A percentile compares a stretch with the other conserved stretches of the same genome.
Conservation (phyloP, 2,329 filamentous ascomycete genomes). For the Pseudocercospora cruenta region DNA sequence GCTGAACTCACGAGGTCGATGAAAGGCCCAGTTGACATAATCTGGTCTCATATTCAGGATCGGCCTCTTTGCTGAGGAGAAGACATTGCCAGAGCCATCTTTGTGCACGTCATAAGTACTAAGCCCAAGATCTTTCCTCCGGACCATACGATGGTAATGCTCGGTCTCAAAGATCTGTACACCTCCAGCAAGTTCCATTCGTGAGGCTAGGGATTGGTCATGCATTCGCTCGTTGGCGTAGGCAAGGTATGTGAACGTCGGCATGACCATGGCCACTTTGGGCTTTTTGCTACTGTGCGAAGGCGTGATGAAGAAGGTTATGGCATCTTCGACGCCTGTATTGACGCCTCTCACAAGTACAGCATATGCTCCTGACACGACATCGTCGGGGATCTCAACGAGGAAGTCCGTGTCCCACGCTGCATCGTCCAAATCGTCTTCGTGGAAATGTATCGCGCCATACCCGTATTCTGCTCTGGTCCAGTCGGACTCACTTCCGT, state of each 20-base stretch:
- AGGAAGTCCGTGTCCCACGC: constrained; percentile 4
- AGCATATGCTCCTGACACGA: constrained; percentile 10
- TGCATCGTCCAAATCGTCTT: constrained; percentile 8
- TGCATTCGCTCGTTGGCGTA: constrained; percentile 15
- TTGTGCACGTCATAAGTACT: constrained; percentile 9
- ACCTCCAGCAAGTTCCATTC: constrained; percentile 8
- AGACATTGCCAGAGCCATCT: constrained; percentile 8
- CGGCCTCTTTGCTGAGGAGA: constrained; percentile 3
- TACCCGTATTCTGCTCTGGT: constrained; percentile 10
- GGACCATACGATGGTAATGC: constrained; percentile 1
- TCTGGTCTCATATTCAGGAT: constrained; percentile 12
- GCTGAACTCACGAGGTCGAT: constrained; percentile 10
- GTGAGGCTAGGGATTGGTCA: constrained; percentile 6
- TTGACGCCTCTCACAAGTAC: neutral
- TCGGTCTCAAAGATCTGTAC: constrained; percentile 1
- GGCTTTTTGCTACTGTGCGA: no score
- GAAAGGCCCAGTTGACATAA: constrained; percentile 8
- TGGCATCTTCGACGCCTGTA: neutral
- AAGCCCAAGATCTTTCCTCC: constrained; percentile 3
- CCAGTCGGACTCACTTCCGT: constrained; percentile 6
- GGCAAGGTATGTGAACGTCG: constrained; percentile 12
- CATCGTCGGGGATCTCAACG: neutral
- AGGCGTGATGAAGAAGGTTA: constrained; percentile 10
- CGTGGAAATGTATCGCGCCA: constrained; percentile 9
- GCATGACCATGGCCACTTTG: constrained; percentile 5